Conservation (phyloP, 2,329 filamentous ascomycete genomes). For the Lasiodiplodia sp. region DNA sequence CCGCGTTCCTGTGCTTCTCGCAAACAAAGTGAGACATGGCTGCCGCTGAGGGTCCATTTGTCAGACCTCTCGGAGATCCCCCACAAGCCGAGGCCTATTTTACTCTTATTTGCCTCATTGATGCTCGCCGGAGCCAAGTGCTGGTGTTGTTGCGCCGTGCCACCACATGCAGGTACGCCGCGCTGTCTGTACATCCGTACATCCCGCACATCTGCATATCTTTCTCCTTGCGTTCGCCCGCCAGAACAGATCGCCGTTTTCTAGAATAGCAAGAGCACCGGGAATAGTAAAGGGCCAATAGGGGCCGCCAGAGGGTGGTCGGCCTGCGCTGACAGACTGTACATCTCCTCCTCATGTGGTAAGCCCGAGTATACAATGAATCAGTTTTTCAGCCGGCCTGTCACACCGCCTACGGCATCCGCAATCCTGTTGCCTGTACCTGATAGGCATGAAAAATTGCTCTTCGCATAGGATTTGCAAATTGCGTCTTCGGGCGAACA, state of each 20-base stretch:
- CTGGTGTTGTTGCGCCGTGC: conserved; percentile 6
- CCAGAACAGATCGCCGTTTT: conserved; percentile 12
- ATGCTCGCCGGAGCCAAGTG: neutral
- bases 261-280: neutral
- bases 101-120: neutral
- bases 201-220: conserved; percentile 21
- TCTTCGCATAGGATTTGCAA: conserved; percentile 11
- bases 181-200: neutral
- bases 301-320: neutral
- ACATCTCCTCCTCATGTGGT: neutral
- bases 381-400: neutral
- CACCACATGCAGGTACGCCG: conserved; percentile 19
- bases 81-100: conserved; percentile 9
- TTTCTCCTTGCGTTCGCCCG: conserved; percentile 10
- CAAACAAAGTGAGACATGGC: conserved; percentile 19
- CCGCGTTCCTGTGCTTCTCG: neutral
- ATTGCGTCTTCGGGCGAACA: conserved; percentile 13
- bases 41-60: conserved; percentile 2
- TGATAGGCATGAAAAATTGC: conserved; percentile 2
- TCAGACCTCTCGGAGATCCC: conserved; percentile 18
- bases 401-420: conserved; percentile 13
- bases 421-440: neutral
- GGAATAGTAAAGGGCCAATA: neutral
- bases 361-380: neutral
- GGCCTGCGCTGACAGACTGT: neutral